Conservation (phyloP, 129 eudicot species). For the Dittrichia graveolens region DNA sequence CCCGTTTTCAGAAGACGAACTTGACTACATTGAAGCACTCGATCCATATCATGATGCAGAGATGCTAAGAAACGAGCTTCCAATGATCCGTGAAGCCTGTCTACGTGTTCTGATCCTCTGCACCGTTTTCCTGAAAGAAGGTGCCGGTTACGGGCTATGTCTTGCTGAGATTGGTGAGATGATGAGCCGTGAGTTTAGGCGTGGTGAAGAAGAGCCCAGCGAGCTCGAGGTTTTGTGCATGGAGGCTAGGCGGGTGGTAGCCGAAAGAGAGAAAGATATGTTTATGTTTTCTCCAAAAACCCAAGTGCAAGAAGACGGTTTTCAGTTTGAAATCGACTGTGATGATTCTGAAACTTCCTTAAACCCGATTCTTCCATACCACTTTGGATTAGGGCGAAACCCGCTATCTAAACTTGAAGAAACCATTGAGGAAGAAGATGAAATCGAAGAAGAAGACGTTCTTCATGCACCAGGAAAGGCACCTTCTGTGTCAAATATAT, state of each 20-base stretch:
- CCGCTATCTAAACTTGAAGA: slow-evolving; percentile 79
- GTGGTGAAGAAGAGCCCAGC: slow-evolving; percentile 96
- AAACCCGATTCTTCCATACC: slow-evolving; percentile 31
- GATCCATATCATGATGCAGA: slow-evolving; percentile 70
- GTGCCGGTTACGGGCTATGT: slow-evolving; percentile 74
- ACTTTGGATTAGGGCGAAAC: slow-evolving; percentile 51
- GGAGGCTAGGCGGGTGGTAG: slow-evolving; percentile 69
- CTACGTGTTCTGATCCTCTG: slow-evolving; percentile 80
- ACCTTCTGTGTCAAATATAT: slow-evolving; percentile 45
- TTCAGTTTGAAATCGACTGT: slow-evolving; percentile 65
- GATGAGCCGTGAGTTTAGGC: slow-evolving; percentile 86
- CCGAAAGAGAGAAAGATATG: slow-evolving; percentile 29
- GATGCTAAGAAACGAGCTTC: slow-evolving; percentile 74
- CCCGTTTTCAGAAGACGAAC: slow-evolving; percentile 96
- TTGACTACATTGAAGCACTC: slow-evolving; percentile 68
- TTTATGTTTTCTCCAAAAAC: slow-evolving; percentile 47
- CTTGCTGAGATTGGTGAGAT: slow-evolving; percentile 94
- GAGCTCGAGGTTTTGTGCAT: slow-evolving; percentile 87
- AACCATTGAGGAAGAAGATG: slow-evolving; percentile 47
- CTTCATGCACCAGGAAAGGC: slow-evolving; percentile 26
- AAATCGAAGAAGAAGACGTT: slow-evolving; percentile 20
- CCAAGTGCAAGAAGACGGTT: slow-evolving; percentile 50
- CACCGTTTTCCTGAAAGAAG: slow-evolving; percentile 84
- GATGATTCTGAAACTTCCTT: slow-evolving; percentile 49
- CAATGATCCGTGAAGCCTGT: slow-evolving; percentile 92